Evolutionary conservation across 352 stramenopile genomes (phyloP).

Genomic region (Pythium phragmitis): DNA sequence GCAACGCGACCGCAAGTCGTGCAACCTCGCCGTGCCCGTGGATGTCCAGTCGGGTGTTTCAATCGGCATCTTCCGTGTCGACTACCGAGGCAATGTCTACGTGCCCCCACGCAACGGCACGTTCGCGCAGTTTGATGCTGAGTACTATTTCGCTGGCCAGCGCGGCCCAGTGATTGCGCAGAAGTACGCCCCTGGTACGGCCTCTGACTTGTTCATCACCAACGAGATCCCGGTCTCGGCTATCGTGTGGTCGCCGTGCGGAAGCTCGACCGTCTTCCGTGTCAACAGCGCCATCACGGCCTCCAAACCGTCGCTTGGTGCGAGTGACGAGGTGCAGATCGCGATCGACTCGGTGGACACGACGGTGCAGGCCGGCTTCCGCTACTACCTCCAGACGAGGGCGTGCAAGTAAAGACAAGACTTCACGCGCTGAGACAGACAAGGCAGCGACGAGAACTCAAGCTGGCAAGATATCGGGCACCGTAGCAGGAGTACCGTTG

Average conservation of each 20-base stretch:
- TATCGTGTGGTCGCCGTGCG: conserved; percentile 52
- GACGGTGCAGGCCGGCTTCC: conserved; percentile 46
- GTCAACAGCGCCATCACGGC: conserved; percentile 51
- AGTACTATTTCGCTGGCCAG: conserved; percentile 59
- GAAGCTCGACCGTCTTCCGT: conserved; percentile 48
- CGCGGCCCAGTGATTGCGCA: conserved; percentile 33
- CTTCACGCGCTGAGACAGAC: too few relatives aligned
- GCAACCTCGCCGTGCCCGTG: conserved; percentile 39
- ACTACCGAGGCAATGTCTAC: conserved; percentile 47
- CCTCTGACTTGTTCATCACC: conserved; percentile 45
- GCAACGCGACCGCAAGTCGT: conserved; percentile 41
- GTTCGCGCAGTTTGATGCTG: conserved; percentile 46
- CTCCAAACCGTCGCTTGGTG: conserved; percentile 27
- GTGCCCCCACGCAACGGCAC: conserved; percentile 35
- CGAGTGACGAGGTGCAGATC: conserved; percentile 42
- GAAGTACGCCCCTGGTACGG: conserved; percentile 29
- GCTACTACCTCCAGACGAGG: conserved; percentile 44
- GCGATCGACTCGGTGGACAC: conserved; percentile 53
- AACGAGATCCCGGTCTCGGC: conserved; percentile 44
- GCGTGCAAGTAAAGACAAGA: conserved; percentile 17
- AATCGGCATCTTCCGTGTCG: conserved; percentile 38
- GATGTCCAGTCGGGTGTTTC: conserved; percentile 33
- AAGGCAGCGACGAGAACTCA: too few relatives aligned
- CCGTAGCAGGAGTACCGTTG: too few relatives aligned
- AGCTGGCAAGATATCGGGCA: too few relatives aligned